Conservation (phyloP, 495 filamentous ascomycete species). For the Penicillium cinerascens region DNA sequence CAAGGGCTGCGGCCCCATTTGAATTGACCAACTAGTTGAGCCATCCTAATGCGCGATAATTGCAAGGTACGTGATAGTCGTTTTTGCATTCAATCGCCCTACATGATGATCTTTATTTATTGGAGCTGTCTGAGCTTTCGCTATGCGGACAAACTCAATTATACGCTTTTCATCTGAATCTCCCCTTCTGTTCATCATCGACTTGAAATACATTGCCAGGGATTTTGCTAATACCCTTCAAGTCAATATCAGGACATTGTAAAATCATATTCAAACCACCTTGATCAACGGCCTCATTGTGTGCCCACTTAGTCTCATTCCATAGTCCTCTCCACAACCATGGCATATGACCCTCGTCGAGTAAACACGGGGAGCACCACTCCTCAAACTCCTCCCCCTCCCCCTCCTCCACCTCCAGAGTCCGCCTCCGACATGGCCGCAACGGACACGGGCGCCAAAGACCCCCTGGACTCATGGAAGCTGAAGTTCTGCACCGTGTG, state of each 20-base stretch:
- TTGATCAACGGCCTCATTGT: constrained; percentile 21
- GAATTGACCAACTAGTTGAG: constrained; percentile 1
- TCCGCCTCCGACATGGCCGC: constrained; percentile 3
- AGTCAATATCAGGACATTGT: constrained; percentile 38
- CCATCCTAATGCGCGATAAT: constrained; percentile 31
- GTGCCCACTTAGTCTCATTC: constrained; percentile 11
- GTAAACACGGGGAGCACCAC: constrained; percentile 44
- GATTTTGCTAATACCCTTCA: constrained; percentile 20
- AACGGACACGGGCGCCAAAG: constrained; percentile 20
- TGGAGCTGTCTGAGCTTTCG: constrained; percentile 93
- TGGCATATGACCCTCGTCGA: constrained; percentile 57
- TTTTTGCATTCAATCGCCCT: constrained; percentile 5
- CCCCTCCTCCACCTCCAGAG: constrained; percentile 51
- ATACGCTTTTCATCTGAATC: constrained; percentile 47
- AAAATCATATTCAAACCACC: constrained; percentile 40
- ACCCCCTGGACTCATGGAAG: constrained; percentile 64
- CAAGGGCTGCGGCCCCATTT: constrained; percentile 41
- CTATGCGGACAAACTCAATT: constrained; percentile 49
- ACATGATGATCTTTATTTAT: constrained; percentile 71
- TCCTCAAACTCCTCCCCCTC: constrained; percentile 44
- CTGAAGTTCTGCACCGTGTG: constrained; percentile 98
- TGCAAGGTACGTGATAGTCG: constrained; percentile 34
- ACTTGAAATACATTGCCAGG: constrained; percentile 1
- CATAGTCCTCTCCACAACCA: constrained; percentile 25
- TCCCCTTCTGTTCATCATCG: constrained; percentile 4